Evolutionary conservation across 225 moss, liverwort and hornwort genomes (phyloP), one percentile per base, ranked within the genome.

Genomic region (Thuidium tamariscinum): DNA sequence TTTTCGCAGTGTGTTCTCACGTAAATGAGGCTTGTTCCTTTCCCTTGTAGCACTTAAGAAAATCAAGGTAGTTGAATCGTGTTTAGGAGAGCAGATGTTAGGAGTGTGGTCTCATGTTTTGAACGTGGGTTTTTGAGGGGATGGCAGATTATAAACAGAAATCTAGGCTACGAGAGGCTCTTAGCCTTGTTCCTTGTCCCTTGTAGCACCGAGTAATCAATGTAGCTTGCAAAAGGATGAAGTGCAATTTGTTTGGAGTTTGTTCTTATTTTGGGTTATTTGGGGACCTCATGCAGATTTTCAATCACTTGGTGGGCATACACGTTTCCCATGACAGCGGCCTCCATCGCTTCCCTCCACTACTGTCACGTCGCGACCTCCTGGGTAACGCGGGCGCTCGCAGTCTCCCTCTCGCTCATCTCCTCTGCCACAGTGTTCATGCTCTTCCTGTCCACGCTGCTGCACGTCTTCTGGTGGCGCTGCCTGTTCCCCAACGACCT

Each of bases 221-320:
- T 37, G 10, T 77, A 21, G 15, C 7, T 56, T 26, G 37, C 23
- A 10, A 37, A 22, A 55, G 55, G 16, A 7, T 59, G 5, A 7
- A 80, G 48, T 64, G 48, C 36, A 63, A 25, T 46, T n/a, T 48
- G 63, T 44, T 34, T 48, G 16, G 34, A 71, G 16, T 57, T 32
- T 71, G 55, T 81, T 41, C 65, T 88, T 11, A 85, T 83, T n/a
- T 2, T 15, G 22, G 16, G 41, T 41, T 30, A 42, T 37, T 26
- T 7, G 19, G 23, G 30, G 51, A 21, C 4, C 37, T 0, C 11
- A 34, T 48, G 64, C 92, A 94, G 92, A 69, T 92, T 94, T 74
- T 94, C 92, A 16, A 77, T 94, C 20, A 34, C 92, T 12, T 94
- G 92, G 92, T 94, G 93, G 93, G 91, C 92, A 41, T 92, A 94